phyloP scores from a whole-genome alignment of 768 basidiomycete species.

The Pisolithus sp. region DNA sequence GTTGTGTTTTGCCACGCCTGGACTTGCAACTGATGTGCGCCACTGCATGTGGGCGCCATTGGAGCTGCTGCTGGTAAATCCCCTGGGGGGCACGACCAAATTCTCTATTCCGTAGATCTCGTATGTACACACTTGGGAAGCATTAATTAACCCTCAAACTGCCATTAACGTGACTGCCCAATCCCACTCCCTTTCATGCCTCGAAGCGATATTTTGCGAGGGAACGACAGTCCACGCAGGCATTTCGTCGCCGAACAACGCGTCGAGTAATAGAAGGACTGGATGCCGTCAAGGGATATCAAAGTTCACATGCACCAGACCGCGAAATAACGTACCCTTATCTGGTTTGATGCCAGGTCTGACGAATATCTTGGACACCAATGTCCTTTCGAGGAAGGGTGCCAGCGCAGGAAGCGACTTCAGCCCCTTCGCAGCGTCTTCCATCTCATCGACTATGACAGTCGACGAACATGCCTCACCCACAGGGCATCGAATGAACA shows the following conservation, averaged over 20 bases:
- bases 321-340: constrained; percentile 11
- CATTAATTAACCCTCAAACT: constrained; percentile 7
- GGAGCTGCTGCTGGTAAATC: no score
- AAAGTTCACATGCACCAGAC: neutral
- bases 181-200: constrained; percentile 19
- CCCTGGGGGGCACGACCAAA: no score
- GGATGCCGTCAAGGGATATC: neutral
- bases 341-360: constrained; percentile 3
- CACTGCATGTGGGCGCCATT: no score
- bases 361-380: constrained; percentile 23
- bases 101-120: no score
- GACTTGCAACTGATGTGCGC: no score
- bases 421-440: constrained; percentile 9
- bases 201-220: constrained; percentile 15
- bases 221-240: constrained; percentile 25
- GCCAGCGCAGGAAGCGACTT: constrained; percentile 9
- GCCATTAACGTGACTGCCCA: constrained; percentile 25
- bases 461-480: no score
- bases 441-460: neutral
- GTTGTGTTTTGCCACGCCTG: no score
- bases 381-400: constrained; percentile 17
- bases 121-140: neutral
- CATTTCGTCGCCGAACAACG: constrained; percentile 17
- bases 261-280: constrained; percentile 16
- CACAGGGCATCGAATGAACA: constrained; percentile 36